Evolutionary conservation across 345 rosid genomes (phyloP).

Genomic region (Eucalyptus virginea): DNA sequence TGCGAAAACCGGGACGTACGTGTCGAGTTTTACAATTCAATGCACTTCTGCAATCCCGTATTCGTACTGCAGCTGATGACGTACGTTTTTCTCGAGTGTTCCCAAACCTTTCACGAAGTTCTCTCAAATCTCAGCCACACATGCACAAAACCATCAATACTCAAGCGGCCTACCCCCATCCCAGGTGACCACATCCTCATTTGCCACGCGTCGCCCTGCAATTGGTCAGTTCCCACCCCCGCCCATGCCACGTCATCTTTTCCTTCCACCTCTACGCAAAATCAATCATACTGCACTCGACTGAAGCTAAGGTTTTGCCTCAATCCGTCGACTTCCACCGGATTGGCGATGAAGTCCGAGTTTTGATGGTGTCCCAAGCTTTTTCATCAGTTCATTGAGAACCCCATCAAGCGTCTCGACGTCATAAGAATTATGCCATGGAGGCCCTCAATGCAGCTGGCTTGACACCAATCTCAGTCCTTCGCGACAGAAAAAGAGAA

Average conservation of each 20-base stretch:
- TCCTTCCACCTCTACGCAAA: neutral
- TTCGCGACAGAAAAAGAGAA: slow-evolving; percentile 44
- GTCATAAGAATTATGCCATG: slow-evolving; percentile 47
- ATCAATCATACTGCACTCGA: slow-evolving; percentile 4
- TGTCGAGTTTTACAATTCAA: neutral
- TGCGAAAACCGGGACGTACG: neutral
- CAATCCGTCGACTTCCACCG: neutral
- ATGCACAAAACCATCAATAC: neutral
- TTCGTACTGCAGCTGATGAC: neutral
- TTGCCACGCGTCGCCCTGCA: slow-evolving; percentile 32
- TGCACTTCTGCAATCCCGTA: neutral
- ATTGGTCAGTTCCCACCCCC: slow-evolving; percentile 19
- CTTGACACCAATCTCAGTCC: slow-evolving; percentile 54
- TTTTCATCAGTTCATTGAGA: neutral
- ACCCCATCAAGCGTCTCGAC: neutral
- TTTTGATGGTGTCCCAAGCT: neutral
- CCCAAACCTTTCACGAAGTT: neutral
- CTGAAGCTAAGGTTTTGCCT: slow-evolving; percentile 2
- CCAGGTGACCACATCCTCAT: slow-evolving; percentile 11
- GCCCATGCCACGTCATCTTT: slow-evolving; percentile 33
- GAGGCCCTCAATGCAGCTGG: slow-evolving; percentile 65
- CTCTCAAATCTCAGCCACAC: slow-evolving; percentile 36
- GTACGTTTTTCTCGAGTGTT: neutral
- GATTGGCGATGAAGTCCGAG: neutral
- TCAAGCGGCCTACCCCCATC: neutral